Evolutionary conservation across 768 basidiomycete genomes (phyloP).

Genomic region (Phaffia tasmanica): DNA sequence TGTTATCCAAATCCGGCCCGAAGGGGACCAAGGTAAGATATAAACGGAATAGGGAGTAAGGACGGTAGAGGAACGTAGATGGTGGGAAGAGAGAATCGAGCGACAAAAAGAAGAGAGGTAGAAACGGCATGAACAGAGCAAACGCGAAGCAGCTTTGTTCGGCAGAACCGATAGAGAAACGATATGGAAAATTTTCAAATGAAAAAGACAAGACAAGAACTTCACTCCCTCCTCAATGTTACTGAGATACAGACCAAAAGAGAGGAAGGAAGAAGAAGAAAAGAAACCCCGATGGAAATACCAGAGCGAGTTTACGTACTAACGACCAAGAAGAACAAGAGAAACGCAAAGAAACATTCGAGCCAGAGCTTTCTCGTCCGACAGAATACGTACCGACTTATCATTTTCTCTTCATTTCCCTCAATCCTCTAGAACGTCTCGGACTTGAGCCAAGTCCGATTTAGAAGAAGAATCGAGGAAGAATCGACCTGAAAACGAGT

Average conservation of each 20-base stretch:
- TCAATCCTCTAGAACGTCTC: neutral
- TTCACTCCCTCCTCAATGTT: neutral
- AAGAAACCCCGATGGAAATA: neutral
- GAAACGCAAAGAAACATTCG: neutral
- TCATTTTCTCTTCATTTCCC: neutral
- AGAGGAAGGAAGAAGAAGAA: neutral
- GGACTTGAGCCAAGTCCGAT: neutral
- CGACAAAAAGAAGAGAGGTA: neutral
- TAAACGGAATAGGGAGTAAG: neutral
- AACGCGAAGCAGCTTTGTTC: constrained; percentile 42
- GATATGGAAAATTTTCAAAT: neutral
- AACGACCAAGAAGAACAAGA: neutral
- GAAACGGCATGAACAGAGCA: neutral
- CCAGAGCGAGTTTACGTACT: neutral
- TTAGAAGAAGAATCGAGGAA: too few species aligned
- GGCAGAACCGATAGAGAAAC: neutral
- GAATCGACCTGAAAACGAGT: too few species aligned
- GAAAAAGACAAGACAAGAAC: neutral
- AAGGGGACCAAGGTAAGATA: too few species aligned
- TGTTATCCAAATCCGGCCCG: too few species aligned
- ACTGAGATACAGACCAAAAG: neutral
- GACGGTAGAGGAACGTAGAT: neutral
- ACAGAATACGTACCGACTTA: neutral
- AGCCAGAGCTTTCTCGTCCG: neutral
- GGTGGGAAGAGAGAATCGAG: neutral